Conservation (phyloP, 371 early-diverging fungal genomes). For the Lichtheimia corymbifera region DNA sequence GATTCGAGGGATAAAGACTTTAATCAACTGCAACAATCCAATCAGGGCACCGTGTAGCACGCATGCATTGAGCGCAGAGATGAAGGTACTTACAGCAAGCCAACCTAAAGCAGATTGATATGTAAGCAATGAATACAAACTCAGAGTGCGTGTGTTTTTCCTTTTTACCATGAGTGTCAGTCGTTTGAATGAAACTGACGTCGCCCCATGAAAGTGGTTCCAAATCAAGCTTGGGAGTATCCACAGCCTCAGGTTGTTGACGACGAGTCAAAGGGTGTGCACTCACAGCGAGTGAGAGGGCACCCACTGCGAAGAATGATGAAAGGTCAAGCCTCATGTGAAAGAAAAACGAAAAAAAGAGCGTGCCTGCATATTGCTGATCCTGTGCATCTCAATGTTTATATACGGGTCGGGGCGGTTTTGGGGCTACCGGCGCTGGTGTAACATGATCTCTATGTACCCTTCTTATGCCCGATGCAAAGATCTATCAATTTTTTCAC, state of each 20-base stretch:
- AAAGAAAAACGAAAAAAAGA: not conserved
- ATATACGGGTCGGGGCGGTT: too few species aligned
- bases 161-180: constrained; percentile 43
- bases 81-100: constrained; percentile 26
- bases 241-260: constrained; percentile 35
- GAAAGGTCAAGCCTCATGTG: not conserved
- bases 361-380: too few species aligned
- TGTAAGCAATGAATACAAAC: not conserved
- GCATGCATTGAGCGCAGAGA: not conserved
- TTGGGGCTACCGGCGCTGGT: too few species aligned
- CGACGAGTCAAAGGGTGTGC: not conserved
- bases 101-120: constrained; percentile 26
- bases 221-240: constrained; percentile 25
- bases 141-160: not conserved
- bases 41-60: too few species aligned
- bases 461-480: too few species aligned
- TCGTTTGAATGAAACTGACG: constrained; percentile 54
- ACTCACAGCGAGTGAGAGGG: not conserved
- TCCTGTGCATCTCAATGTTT: too few species aligned
- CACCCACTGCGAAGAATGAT: not conserved
- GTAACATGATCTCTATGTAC: too few species aligned
- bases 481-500: too few species aligned
- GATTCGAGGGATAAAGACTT: not conserved
- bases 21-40: too few species aligned
- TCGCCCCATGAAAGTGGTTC: constrained; percentile 52